phyloP scores from a whole-genome alignment of 1,139 yeast species.

The Zygosaccharomyces sapae region DNA sequence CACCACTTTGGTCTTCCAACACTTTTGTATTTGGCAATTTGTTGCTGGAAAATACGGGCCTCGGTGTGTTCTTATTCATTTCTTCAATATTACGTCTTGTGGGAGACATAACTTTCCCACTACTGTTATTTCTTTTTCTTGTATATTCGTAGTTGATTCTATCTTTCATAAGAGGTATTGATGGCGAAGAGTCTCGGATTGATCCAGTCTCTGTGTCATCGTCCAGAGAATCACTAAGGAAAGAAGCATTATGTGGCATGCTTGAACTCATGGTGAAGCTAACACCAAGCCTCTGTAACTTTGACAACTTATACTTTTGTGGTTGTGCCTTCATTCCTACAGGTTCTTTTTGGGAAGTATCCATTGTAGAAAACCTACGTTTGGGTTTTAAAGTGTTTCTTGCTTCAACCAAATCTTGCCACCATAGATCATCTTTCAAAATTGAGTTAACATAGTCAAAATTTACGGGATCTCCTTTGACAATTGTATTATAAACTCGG shows the following conservation, averaged over 20 bases:
- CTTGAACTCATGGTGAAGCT: constrained; percentile 70
- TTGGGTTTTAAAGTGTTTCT: constrained; percentile 41
- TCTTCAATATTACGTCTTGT: constrained; percentile 31
- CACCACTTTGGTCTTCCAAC: constrained; percentile 63
- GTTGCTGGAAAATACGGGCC: constrained; percentile 74
- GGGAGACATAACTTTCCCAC: constrained; percentile 2
- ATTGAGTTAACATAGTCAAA: constrained; percentile 37
- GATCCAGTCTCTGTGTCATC: constrained; percentile 23
- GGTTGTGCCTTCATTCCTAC: constrained; percentile 25
- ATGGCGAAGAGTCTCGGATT: constrained; percentile 15
- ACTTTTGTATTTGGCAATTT: constrained; percentile 73
- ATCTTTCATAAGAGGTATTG: constrained; percentile 31
- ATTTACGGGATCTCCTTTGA: constrained; percentile 51
- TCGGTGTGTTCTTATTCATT: constrained; percentile 30
- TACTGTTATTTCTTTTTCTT: constrained; percentile 25
- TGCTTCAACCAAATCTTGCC: constrained; percentile 61
- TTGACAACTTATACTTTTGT: constrained; percentile 47
- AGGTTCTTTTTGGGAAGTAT: constrained; percentile 17
- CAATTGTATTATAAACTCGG: constrained; percentile 66
- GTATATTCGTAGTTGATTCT: constrained; percentile 25
- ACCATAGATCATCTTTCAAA: constrained; percentile 50
- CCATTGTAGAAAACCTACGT: constrained; percentile 29
- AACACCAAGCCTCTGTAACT: constrained; percentile 67
- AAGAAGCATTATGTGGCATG: constrained; percentile 34
- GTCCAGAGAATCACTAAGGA: constrained; percentile 21